Conservation (phyloP, 2,329 filamentous ascomycete genomes). For the Lachnellula willkommii region DNA sequence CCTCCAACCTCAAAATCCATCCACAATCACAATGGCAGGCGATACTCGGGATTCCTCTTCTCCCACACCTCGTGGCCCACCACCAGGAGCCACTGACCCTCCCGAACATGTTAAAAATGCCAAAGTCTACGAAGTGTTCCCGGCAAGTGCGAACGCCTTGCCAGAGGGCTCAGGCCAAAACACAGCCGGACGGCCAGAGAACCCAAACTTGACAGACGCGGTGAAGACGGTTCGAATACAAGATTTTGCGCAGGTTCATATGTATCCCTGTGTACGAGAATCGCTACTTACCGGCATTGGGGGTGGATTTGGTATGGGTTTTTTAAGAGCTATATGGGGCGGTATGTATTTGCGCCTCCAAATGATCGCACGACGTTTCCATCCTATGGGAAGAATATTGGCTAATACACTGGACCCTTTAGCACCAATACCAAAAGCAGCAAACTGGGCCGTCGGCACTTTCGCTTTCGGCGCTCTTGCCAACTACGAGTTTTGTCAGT, state of each 20-base stretch:
- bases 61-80: slow-evolving; percentile 27
- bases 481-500: slow-evolving; percentile 81
- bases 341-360: slow-evolving; percentile 44
- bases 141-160: slow-evolving; percentile 29
- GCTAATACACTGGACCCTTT: background rate
- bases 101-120: slow-evolving; percentile 33
- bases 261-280: slow-evolving; percentile 78
- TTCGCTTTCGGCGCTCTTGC: slow-evolving; percentile 66
- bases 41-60: slow-evolving; percentile 32
- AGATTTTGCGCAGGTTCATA: slow-evolving; percentile 68
- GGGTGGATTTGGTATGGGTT: slow-evolving; percentile 69
- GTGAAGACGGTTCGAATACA: slow-evolving; percentile 61
- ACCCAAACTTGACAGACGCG: slow-evolving; percentile 52
- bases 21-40: slow-evolving; percentile 27
- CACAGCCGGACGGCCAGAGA: slow-evolving; percentile 24
- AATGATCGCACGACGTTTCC: no score
- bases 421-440: slow-evolving; percentile 60
- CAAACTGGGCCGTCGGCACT: slow-evolving; percentile 79
- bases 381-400: no score
- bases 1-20: background rate
- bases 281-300: slow-evolving; percentile 79
- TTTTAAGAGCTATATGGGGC: slow-evolving; percentile 66
- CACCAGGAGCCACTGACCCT: slow-evolving; percentile 33
- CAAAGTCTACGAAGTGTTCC: slow-evolving; percentile 38
- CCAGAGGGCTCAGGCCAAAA: slow-evolving; percentile 32